These are phyloP conservation scores for Pichia kluyveri DNA, from an alignment of 805 yeast genomes.

Conservation along the genomic window DNA sequence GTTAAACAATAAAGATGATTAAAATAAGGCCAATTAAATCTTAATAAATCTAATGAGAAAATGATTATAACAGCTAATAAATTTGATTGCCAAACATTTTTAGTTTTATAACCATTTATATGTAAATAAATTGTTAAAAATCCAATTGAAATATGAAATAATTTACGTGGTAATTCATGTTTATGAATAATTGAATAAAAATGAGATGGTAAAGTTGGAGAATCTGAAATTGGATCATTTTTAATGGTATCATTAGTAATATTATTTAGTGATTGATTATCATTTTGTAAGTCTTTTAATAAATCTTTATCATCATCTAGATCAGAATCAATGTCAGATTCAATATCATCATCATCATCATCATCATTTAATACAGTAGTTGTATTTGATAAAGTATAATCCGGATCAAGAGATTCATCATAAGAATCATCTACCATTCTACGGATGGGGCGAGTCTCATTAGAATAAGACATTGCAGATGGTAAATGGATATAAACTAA, in stretches of 20 bases:
- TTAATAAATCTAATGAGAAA: conserved; percentile 53
- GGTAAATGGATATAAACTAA: too few relatives aligned
- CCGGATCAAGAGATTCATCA: conserved; percentile 22
- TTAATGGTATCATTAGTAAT: too few relatives aligned
- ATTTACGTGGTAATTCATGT: conserved; percentile 85
- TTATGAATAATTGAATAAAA: conserved; percentile 32
- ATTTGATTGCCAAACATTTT: conserved; percentile 53
- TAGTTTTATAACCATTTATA: conserved; percentile 46
- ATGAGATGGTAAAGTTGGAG: neutral
- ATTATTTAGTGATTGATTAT: too few relatives aligned
- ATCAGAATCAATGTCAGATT: neutral
- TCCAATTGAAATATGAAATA: conserved; percentile 85
- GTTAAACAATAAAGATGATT: conserved; percentile 57
- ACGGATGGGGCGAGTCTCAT: conserved; percentile 30
- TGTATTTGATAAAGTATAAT: conserved; percentile 14
- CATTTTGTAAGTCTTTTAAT: too few relatives aligned
- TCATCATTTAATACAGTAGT: conserved; percentile 4
- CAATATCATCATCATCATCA: neutral
- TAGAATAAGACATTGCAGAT: too few relatives aligned
- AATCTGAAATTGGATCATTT: too few relatives aligned
- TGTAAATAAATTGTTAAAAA: conserved; percentile 69
- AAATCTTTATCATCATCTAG: neutral
- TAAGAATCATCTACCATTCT: conserved; percentile 34
- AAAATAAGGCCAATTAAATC: conserved; percentile 54
- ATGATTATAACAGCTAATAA: conserved; percentile 45